phyloP scores from a whole-genome alignment of 2,329 filamentous ascomycete species.

The Fusarium odoratissimum region DNA sequence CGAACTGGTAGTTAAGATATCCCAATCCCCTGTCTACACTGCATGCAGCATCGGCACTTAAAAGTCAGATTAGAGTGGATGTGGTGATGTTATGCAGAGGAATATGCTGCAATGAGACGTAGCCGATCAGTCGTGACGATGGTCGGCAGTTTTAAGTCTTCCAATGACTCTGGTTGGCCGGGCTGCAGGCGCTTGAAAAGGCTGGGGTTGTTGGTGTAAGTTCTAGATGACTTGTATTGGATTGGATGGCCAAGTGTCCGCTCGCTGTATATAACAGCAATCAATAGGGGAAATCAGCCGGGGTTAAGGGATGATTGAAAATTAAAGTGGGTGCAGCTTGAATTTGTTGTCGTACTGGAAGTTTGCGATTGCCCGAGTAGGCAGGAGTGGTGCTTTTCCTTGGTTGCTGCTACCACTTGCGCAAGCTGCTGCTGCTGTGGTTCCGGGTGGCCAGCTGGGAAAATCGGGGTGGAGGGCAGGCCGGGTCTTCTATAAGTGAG shows the following conservation, averaged over 20 bases:
- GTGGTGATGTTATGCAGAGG: slow-evolving; percentile 38
- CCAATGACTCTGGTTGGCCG: slow-evolving; percentile 39
- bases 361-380: slow-evolving; percentile 33
- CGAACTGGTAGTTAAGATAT: slow-evolving; percentile 23
- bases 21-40: slow-evolving; percentile 37
- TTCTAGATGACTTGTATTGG: slow-evolving; percentile 25
- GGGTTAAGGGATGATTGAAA: slow-evolving; percentile 17
- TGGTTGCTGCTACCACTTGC: slow-evolving; percentile 41
- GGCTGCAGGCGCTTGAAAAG: slow-evolving; percentile 34
- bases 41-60: slow-evolving; percentile 41
- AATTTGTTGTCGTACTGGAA: slow-evolving; percentile 22
- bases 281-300: slow-evolving; percentile 13
- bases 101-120: slow-evolving; percentile 39
- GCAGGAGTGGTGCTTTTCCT: slow-evolving; percentile 36
- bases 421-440: slow-evolving; percentile 40
- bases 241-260: slow-evolving; percentile 29
- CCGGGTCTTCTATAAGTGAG: slow-evolving; percentile 58
- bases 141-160: slow-evolving; percentile 32
- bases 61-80: slow-evolving; percentile 26
- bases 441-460: slow-evolving; percentile 47
- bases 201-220: slow-evolving; percentile 24
- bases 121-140: slow-evolving; percentile 27
- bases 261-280: slow-evolving; percentile 23
- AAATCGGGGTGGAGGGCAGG: slow-evolving; percentile 58
- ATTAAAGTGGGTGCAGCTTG: slow-evolving; percentile 33